Evolutionary conservation across 176 grass and related monocot species (phyloP), one percentile per base, ranked within the genome.

Genomic region (Rhynchospora pubera): DNA sequence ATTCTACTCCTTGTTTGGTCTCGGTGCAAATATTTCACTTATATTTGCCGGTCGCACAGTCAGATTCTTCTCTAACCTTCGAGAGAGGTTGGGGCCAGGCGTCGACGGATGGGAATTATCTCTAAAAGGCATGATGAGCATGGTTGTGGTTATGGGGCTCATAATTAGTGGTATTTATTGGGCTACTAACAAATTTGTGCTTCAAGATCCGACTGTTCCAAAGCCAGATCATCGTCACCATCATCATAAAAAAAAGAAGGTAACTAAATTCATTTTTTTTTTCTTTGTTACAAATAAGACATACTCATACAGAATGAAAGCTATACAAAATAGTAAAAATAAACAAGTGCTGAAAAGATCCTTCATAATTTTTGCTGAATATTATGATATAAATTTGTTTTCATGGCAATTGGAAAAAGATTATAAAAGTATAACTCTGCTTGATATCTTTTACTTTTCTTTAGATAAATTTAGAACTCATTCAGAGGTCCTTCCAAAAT

Each of bases 61-160:
- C 34, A 97, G 93, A 47, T 93, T 90, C 77, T 97, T 97, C 89
- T 97, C 94, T 83, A 97, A 97, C 83, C 57, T 97, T 72, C 77
- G 94, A 7, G 89, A 91, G 73, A 91, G 88, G 79, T 88, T 97
- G 85, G 94, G 91, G 79, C 91, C 94, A 62, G 91, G 91, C 47
- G 58, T 97, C 81, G 94, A 97, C 79, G 94, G 91, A 63, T 97
- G 94, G 94, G 91, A 87, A 74, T 79, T 97, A 51, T 97, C 91
- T 74, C 78, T 97, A 61, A 97, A 93, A 88, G 91, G 91, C 86
- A 97, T 97, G 94, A 97, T 97, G 94, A 88, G 94, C 81, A 93
- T 97, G 44, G 94, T 97, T 11, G 91, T 97, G 23, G 52, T 93
- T 83, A 87, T 97, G 69, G 94, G 91, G 50, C 19, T 97, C 73